These are phyloP conservation scores for Kwoniella sp. DNA, from an alignment of 768 basidiomycete genomes.

Conservation along the genomic window DNA sequence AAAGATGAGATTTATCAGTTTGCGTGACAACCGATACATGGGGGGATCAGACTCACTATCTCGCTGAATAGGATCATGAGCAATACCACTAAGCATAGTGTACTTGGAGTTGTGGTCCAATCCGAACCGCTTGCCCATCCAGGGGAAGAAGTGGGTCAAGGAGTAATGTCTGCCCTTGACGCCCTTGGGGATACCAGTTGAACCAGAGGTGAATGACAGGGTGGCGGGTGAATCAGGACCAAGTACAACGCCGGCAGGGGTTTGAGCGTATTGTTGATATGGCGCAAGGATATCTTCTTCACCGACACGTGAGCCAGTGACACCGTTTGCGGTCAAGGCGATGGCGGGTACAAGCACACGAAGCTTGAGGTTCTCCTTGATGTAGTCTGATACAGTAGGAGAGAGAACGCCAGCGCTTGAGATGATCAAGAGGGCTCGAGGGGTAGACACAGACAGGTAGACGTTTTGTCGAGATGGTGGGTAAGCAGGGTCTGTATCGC, in stretches of 20 bases:
- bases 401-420: slow-evolving; percentile 82
- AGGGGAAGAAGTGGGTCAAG: slow-evolving; percentile 98
- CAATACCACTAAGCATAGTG: slow-evolving; percentile 98
- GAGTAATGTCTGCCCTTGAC: slow-evolving; percentile 93
- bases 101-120: slow-evolving; percentile 76
- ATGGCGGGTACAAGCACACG: slow-evolving; percentile 89
- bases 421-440: slow-evolving; percentile 85
- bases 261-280: slow-evolving; percentile 63
- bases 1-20: slow-evolving; percentile 14
- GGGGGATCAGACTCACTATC: slow-evolving; percentile 87
- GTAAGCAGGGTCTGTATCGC: slow-evolving; percentile 82
- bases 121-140: slow-evolving; percentile 91
- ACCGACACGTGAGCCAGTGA: slow-evolving; percentile 62
- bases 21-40: background rate
- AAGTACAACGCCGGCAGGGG: slow-evolving; percentile 76
- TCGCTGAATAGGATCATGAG: slow-evolving; percentile 97
- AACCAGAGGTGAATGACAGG: slow-evolving; percentile 93
- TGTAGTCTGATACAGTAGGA: slow-evolving; percentile 79
- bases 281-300: slow-evolving; percentile 66
- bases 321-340: slow-evolving; percentile 68
- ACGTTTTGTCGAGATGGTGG: slow-evolving; percentile 88
- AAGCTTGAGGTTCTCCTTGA: slow-evolving; percentile 74
- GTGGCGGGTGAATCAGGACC: slow-evolving; percentile 97
- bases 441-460: slow-evolving; percentile 89
- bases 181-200: slow-evolving; percentile 98